Percentiles rank a stretch among this genome's conserved stretches.
Evolutionary conservation across 2,329 filamentous ascomycete species (phyloP).

Genomic region (Mycosphaerella sp.): DNA sequence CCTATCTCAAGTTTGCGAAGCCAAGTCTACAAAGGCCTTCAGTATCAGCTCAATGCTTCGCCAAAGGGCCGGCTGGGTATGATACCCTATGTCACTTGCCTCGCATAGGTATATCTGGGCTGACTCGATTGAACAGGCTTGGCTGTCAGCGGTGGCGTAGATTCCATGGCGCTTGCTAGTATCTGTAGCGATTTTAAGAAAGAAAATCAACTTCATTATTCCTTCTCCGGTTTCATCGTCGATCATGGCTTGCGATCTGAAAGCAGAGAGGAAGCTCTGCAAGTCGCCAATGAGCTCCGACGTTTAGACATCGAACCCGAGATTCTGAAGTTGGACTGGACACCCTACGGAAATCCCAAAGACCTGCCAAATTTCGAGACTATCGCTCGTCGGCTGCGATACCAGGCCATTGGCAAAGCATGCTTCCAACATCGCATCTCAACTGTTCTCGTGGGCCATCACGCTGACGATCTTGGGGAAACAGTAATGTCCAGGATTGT

Average conservation of each 20-base stretch:
- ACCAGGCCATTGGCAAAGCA: slow-evolving; percentile 58
- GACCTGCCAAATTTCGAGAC: slow-evolving; percentile 65
- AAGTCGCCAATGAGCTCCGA: slow-evolving; percentile 37
- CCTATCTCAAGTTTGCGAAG: neutral
- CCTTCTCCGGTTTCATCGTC: slow-evolving; percentile 52
- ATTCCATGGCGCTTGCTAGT: slow-evolving; percentile 92
- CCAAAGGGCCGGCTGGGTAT: slow-evolving; percentile 6
- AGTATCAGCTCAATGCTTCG: neutral
- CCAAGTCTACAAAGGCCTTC: slow-evolving; percentile 6
- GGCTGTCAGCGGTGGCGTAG: slow-evolving; percentile 85
- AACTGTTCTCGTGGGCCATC: slow-evolving; percentile 73
- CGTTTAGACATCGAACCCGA: slow-evolving; percentile 21
- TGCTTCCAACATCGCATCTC: slow-evolving; percentile 50
- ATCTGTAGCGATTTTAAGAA: slow-evolving; percentile 51
- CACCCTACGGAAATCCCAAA: slow-evolving; percentile 33
- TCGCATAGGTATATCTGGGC: neutral
- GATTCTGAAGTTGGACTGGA: slow-evolving; percentile 37
- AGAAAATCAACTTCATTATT: slow-evolving; percentile 16
- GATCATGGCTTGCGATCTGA: slow-evolving; percentile 54
- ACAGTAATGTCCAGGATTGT: slow-evolving; percentile 75
- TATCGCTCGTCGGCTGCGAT: slow-evolving; percentile 65
- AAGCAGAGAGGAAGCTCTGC: slow-evolving; percentile 50
- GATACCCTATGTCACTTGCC: neutral
- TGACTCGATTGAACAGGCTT: slow-evolving; percentile 41
- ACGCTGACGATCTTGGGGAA: slow-evolving; percentile 85